Base-by-base conservation (phyloP, 2,329 filamentous ascomycete genomes). In the Sphaerostilbella broomeana region DNA sequence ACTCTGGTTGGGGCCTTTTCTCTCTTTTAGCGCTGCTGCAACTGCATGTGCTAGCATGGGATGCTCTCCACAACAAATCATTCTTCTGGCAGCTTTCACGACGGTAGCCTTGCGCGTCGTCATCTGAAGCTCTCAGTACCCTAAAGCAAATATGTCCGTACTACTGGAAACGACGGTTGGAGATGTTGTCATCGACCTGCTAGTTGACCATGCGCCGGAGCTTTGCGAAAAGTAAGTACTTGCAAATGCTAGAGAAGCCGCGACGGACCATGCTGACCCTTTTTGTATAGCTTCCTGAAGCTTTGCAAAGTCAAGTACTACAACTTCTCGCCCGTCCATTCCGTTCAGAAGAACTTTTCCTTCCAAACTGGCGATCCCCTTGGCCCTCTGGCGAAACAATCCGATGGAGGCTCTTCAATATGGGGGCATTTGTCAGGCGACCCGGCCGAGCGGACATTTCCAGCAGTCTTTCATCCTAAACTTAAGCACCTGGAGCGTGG, bases 291-390 rank as follows among this genome's bases (percentile, higher is more conserved):
- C 73, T 97, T 98, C 63, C 71, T 98, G 42, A 97, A 98, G 73
- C 85, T 98, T 53, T 95, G 92, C 78, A 97, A 97, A 68, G 72
- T 88, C 65, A 98, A 95, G 69, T 98, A 97, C 69, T 98, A 95
- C 79, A 97, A 97, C 69, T 97, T 94, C 62, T 81, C 88, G 5
- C 92, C 90, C 18, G 69, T 97, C 39, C 86, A 95, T 67, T 88
- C 83, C 50, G 78, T 98, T 25, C 92, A 95, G 59, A 92, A 90
- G 61, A 81, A 87, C 64, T 97, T 95, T 65, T 94, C 89, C 45
- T 95, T 95, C 64, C 90, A 97, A 64, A 94, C 86, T 21, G 90
- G 90, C 59, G 92, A 97, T 56, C 90, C 90, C 10, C 80, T 97
- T 38, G 90, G 92, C 10, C 90, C 89, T 10, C 77, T 84, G 42